Evolutionary conservation across 805 yeast genomes (phyloP).

Genomic region (Candida glaebosa): DNA sequence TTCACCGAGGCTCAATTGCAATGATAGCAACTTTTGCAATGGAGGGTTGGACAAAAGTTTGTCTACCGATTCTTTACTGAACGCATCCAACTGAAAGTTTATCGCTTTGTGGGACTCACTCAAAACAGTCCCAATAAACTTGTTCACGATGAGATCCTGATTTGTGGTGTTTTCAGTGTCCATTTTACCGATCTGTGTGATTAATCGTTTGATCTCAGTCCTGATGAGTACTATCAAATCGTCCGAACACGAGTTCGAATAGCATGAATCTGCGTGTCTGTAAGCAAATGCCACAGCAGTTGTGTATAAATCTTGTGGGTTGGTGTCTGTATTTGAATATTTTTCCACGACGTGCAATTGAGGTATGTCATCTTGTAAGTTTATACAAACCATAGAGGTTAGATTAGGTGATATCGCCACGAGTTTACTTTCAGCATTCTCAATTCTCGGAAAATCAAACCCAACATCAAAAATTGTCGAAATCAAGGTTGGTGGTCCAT

Average conservation of each 20-base stretch:
- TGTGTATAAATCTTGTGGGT: constrained; percentile 33
- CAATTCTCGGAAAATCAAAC: constrained; percentile 39
- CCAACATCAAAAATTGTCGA: constrained; percentile 52
- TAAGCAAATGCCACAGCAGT: constrained; percentile 61
- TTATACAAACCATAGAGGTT: constrained; percentile 34
- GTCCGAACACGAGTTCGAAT: constrained; percentile 62
- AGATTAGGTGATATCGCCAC: constrained; percentile 50
- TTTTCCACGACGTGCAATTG: constrained; percentile 21
- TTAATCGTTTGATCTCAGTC: constrained; percentile 34
- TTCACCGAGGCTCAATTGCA: constrained; percentile 66
- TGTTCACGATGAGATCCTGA: constrained; percentile 10
- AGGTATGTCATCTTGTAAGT: constrained; percentile 10
- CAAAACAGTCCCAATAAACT: constrained; percentile 42
- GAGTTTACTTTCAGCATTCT: constrained; percentile 22
- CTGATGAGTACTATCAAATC: constrained; percentile 62
- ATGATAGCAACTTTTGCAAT: constrained; percentile 64
- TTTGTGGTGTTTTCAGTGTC: constrained; percentile 6
- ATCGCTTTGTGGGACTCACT: constrained; percentile 74
- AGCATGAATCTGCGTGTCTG: constrained; percentile 68
- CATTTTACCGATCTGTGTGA: constrained; percentile 10
- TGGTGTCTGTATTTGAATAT: constrained; percentile 7
- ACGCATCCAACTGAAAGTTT: constrained; percentile 61
- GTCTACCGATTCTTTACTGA: constrained; percentile 71
- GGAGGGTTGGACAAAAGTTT: constrained; percentile 74
- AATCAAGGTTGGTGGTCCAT: constrained; percentile 26